phyloP scores from a whole-genome alignment of 306 rosid species.

The Cicer bijugum region DNA sequence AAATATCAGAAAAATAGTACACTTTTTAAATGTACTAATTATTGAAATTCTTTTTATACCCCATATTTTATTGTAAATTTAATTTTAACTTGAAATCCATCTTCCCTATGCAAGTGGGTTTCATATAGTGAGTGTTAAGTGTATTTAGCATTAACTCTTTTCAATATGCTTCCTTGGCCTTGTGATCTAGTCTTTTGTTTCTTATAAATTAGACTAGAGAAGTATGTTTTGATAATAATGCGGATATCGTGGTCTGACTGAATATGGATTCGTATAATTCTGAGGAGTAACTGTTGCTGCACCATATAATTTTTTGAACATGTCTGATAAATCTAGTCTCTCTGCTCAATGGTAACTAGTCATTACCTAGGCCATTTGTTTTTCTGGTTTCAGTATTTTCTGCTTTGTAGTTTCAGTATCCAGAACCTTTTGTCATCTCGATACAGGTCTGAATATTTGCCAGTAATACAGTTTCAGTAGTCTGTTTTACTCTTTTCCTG shows the following conservation, averaged over 20 bases:
- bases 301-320: background rate
- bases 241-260: background rate
- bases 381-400: slow-evolving; percentile 2
- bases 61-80: no score
- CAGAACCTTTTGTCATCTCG: slow-evolving; percentile 1
- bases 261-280: slow-evolving; percentile 14
- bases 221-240: background rate
- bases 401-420: slow-evolving; percentile 3
- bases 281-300: slow-evolving; percentile 29
- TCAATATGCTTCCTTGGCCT: background rate
- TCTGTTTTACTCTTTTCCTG: background rate
- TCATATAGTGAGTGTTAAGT: background rate
- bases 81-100: no score
- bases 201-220: background rate
- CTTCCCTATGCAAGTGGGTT: background rate
- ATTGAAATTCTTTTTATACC: background rate
- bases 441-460: background rate
- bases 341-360: slow-evolving; percentile 17
- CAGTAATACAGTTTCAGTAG: background rate
- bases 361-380: background rate
- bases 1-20: background rate
- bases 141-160: background rate
- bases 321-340: slow-evolving; percentile 2
- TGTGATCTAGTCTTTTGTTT: background rate
- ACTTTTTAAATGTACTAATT: background rate